Evolutionary conservation across 768 basidiomycete genomes (phyloP), one percentile per base, ranked within the genome.

Genomic region (Mycena kentingensis): DNA sequence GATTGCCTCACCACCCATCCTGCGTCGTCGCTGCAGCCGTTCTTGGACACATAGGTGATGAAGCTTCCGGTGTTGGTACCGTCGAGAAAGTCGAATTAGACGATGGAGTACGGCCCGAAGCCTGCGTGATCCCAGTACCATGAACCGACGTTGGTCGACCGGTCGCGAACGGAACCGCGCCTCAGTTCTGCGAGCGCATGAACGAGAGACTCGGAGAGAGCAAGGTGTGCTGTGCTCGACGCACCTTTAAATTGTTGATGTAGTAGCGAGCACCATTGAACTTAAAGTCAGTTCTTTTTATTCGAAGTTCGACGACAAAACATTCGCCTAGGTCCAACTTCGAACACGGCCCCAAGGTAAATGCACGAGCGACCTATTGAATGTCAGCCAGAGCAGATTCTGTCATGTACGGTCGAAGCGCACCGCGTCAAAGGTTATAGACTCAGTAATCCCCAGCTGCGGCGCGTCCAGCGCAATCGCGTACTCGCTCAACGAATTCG

Each of bases 61-160:
- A 51, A 32, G 11, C 45, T 25, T 16, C 54, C 51, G 8, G 29
- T 37, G 6, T 58, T 58, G 25, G 45, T 45, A 15, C 24, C 19
- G 11, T 46, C 56, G n/a, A 59, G 42, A 26, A 34, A 25, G 18
- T 57, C 52, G 52, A 60, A 60, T 58, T 58, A 62, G 5, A 62
- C 61, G 34, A 62, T 28, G 32, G 61, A 62, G 38, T 62, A 62
- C 2, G 55, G 44, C 5, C 58, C 61, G 16, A 60, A 18, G 6
- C 61, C 46, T 11, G 55, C 61, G 51, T 62, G 60, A 34, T 58
- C 61, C 58, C 61, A 62, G 43, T 56, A 51, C 58, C 58, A 62
- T 4, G 46, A 51, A 8, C 35, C 45, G 3, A 59, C 46, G 45
- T 46, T 42, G n/a, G 28, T n/a, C n/a, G n/a, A n/a, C n/a, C n/a